These are phyloP conservation scores for Podospora appendiculata DNA, from an alignment of 495 filamentous ascomycete genomes.

Conservation along the genomic window DNA sequence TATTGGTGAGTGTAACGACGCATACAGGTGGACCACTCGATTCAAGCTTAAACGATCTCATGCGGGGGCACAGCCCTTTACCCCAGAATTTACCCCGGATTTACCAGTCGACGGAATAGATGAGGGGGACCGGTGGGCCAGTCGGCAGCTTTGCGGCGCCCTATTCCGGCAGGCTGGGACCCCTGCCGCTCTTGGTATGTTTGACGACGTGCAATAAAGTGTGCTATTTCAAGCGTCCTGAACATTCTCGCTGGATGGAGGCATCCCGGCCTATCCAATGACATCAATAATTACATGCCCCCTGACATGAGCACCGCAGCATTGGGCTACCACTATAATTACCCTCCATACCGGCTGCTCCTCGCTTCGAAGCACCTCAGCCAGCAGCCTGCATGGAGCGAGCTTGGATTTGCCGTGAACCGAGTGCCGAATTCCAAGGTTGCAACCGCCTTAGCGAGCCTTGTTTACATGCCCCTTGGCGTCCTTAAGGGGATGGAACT, in stretches of 20 bases:
- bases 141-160: conserved; percentile 21
- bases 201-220: not conserved
- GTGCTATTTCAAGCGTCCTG: too few species aligned
- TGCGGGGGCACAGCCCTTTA: conserved; percentile 6
- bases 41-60: not conserved
- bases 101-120: conserved; percentile 17
- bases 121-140: conserved; percentile 18
- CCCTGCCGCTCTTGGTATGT: not conserved
- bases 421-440: not conserved
- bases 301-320: too few species aligned
- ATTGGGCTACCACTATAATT: too few species aligned
- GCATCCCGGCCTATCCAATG: not conserved
- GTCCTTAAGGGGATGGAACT: not conserved
- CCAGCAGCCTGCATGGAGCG: not conserved
- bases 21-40: not conserved
- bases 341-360: too few species aligned
- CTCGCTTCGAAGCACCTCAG: not conserved
- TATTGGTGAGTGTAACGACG: not conserved
- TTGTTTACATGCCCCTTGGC: conserved; percentile 2
- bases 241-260: not conserved
- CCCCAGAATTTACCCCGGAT: conserved; percentile 23
- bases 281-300: too few species aligned
- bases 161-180: conserved; percentile 17
- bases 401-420: conserved; percentile 2
- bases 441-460: conserved; percentile 3